Conservation (phyloP, 2,329 filamentous ascomycete genomes). For the Penicillium rolfsii region DNA sequence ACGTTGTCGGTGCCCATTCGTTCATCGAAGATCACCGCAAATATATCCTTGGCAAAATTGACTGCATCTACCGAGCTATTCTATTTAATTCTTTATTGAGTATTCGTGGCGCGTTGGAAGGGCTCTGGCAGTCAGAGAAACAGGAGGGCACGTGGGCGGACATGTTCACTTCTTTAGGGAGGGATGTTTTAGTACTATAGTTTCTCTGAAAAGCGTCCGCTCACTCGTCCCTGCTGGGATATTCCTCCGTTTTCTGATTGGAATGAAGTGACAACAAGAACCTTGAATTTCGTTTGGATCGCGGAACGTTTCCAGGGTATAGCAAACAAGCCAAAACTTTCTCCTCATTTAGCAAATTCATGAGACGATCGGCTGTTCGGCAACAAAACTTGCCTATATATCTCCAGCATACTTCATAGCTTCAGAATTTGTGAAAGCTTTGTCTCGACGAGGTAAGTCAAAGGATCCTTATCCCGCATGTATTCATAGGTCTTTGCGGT, state of each 20-base stretch:
- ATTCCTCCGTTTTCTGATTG: background rate
- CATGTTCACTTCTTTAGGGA: slow-evolving; percentile 1
- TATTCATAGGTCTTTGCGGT: background rate
- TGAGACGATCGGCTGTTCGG: background rate
- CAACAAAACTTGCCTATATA: background rate
- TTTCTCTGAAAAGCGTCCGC: too few relatives aligned
- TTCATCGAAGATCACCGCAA: background rate
- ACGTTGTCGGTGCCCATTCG: background rate
- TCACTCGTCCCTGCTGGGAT: too few relatives aligned
- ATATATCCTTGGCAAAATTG: background rate
- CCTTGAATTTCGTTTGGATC: background rate
- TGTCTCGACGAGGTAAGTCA: background rate
- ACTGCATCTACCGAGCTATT: background rate
- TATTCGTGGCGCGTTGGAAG: background rate
- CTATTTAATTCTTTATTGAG: background rate
- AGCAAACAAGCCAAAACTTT: background rate
- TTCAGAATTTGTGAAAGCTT: too few relatives aligned
- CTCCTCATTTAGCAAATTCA: background rate
- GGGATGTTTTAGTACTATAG: slow-evolving; percentile 2
- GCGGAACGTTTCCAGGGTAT: background rate
- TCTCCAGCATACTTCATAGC: background rate
- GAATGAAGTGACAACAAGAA: background rate
- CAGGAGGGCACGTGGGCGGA: background rate
- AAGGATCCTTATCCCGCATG: background rate
- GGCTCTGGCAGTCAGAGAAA: background rate